A percentile compares a stretch with the other conserved stretches of the same genome.
Evolutionary conservation across 2,329 filamentous ascomycete genomes (phyloP).

Genomic region (Colletotrichum gigasporum): DNA sequence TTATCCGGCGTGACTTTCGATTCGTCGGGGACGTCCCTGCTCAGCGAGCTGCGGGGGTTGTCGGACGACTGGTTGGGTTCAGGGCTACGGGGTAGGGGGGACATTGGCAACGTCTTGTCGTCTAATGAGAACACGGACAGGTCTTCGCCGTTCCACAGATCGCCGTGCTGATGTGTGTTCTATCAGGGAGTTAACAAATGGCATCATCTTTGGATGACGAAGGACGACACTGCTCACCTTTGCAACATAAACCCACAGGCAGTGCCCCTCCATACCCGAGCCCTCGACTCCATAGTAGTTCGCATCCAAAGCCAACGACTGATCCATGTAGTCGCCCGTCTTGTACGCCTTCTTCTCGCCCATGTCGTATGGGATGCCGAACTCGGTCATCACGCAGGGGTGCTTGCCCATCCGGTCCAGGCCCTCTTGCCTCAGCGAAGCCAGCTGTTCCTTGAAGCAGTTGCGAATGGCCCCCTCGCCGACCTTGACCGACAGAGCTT

Average conservation of each 20-base stretch:
- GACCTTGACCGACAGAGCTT: slow-evolving; percentile 90
- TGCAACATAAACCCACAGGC: slow-evolving; percentile 86
- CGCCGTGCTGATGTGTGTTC: slow-evolving; percentile 90
- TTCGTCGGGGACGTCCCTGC: slow-evolving; percentile 58
- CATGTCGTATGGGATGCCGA: slow-evolving; percentile 99
- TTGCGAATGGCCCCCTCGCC: slow-evolving; percentile 95
- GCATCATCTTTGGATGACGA: no score
- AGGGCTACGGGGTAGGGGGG: slow-evolving; percentile 55
- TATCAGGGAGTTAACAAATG: slow-evolving; percentile 40
- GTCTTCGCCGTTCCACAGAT: slow-evolving; percentile 98
- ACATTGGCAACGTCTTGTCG: slow-evolving; percentile 71
- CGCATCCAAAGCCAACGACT: slow-evolving; percentile 91
- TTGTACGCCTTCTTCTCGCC: slow-evolving; percentile 95
- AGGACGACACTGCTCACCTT: slow-evolving; percentile 59
- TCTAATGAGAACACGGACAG: slow-evolving; percentile 89
- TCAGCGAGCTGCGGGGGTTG: slow-evolving; percentile 20
- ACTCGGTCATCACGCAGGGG: slow-evolving; percentile 91
- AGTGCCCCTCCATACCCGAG: slow-evolving; percentile 83
- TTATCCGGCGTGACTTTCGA: slow-evolving; percentile 77
- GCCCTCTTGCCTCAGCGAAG: slow-evolving; percentile 85
- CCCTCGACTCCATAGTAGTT: slow-evolving; percentile 95
- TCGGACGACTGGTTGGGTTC: slow-evolving; percentile 40
- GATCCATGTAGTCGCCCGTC: slow-evolving; percentile 93
- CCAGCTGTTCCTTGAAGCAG: slow-evolving; percentile 88
- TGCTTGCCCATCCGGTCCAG: slow-evolving; percentile 88